A percentile compares a stretch with the other conserved stretches of the same genome.
Conservation (phyloP, 208 protist species). For the Jaenimonas drosophilae region DNA sequence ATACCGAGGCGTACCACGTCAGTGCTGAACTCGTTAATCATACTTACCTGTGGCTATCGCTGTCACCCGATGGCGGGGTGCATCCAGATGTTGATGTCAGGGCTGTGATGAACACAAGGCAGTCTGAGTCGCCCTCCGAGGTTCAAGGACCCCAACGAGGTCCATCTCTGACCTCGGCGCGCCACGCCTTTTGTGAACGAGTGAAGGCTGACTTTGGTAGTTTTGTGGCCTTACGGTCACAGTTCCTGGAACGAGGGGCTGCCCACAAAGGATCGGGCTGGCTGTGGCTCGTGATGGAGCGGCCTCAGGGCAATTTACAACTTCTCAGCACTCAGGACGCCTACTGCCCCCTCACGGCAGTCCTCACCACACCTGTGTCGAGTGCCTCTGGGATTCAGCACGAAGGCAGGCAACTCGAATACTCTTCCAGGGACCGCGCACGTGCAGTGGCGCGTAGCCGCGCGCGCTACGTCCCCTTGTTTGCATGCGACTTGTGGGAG, state of each 20-base stretch:
- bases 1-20: background rate
- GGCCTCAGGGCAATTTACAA: constrained; percentile 4
- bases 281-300: constrained; percentile 41
- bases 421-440: background rate
- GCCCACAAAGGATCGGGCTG: constrained; percentile 47
- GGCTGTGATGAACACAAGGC: too few species aligned
- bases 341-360: constrained; percentile 10
- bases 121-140: constrained; percentile 12
- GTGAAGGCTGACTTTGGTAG: constrained; percentile 16
- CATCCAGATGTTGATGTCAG: background rate
- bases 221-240: constrained; percentile 19
- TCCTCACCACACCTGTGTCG: constrained; percentile 3
- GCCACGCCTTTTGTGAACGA: background rate
- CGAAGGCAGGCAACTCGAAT: too few species aligned
- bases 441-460: background rate
- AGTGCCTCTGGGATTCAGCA: too few species aligned
- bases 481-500: constrained; percentile 37
- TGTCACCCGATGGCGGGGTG: background rate
- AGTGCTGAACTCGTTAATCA: constrained; percentile 4
- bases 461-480: constrained; percentile 6
- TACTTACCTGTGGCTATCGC: constrained; percentile 4
- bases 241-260: constrained; percentile 9
- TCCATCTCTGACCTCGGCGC: too few species aligned
- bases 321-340: constrained; percentile 20
- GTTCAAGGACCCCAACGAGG: too few species aligned